Evolutionary conservation across 2,329 filamentous ascomycete species (phyloP).

Genomic region (Laburnicola sp.): DNA sequence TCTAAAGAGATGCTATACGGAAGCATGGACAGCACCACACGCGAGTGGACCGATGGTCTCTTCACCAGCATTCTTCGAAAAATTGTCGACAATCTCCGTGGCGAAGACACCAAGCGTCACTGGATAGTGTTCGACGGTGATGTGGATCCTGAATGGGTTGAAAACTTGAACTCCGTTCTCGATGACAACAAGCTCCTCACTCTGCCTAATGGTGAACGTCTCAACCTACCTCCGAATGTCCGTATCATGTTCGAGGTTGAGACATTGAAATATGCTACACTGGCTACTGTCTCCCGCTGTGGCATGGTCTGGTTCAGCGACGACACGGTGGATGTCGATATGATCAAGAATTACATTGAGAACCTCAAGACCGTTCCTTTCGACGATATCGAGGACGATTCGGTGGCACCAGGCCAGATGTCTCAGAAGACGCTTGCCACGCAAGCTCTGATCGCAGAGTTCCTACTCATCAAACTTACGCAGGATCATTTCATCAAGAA

Average conservation of each 20-base stretch:
- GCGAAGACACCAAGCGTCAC: conserved; percentile 93
- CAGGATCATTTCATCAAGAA: conserved; percentile 80
- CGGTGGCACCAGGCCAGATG: conserved; percentile 61
- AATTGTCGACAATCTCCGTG: conserved; percentile 97
- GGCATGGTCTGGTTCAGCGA: conserved; percentile 99
- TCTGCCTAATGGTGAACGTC: conserved; percentile 94
- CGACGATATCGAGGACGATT: conserved; percentile 94
- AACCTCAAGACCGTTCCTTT: conserved; percentile 81
- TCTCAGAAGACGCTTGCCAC: conserved; percentile 70
- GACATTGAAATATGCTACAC: conserved; percentile 92
- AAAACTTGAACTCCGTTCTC: conserved; percentile 98
- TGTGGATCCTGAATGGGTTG: conserved; percentile 98
- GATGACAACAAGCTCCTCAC: conserved; percentile 99
- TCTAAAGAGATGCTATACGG: conserved; percentile 97
- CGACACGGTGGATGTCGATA: conserved; percentile 87
- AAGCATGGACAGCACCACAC: conserved; percentile 91
- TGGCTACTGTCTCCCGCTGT: conserved; percentile 98
- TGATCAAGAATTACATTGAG: conserved; percentile 89
- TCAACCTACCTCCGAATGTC: conserved; percentile 91
- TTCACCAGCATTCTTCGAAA: conserved; percentile 98
- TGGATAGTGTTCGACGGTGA: conserved; percentile 99
- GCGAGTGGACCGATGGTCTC: conserved; percentile 98
- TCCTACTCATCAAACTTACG: conserved; percentile 74
- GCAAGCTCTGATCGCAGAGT: conserved; percentile 77
- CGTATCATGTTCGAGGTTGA: conserved; percentile 99